Evolutionary conservation across 164 flowering plant species (phyloP).

Genomic region (Liquidambar formosana): DNA sequence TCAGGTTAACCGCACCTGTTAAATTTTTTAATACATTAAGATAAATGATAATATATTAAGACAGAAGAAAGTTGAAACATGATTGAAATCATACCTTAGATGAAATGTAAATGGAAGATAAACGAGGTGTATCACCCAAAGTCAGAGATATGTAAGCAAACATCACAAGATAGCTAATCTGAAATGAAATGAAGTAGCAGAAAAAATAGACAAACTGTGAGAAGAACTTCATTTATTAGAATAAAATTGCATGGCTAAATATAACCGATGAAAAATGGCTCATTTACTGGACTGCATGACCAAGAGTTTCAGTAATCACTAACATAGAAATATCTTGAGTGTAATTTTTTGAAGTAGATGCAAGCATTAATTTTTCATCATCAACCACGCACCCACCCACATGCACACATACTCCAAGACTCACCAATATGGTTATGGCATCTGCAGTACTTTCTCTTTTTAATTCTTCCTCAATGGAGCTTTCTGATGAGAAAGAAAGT

Average conservation of each 20-base stretch:
- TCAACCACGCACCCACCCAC: no score
- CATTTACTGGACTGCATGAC: not conserved
- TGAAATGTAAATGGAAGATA: conserved; percentile 70
- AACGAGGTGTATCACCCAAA: conserved; percentile 74
- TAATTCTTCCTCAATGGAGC: conserved; percentile 91
- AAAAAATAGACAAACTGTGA: not conserved
- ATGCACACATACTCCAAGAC: no score
- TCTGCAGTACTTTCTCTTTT: conserved; percentile 99
- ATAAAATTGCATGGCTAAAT: not conserved
- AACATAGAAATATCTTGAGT: not conserved
- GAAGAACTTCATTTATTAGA: not conserved
- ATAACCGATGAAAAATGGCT: not conserved
- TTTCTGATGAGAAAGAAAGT: conserved; percentile 96
- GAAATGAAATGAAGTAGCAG: conserved; percentile 26
- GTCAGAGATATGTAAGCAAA: conserved; percentile 95
- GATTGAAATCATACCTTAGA: conserved; percentile 70
- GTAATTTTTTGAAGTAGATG: not conserved
- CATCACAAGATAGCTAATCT: conserved; percentile 99
- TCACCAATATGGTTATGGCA: conserved; percentile 85
- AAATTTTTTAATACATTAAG: no score
- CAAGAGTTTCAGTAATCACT: not conserved
- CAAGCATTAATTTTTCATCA: not conserved
- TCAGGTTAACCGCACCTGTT: no score
- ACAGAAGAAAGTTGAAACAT: not conserved
- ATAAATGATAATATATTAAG: not conserved